Base-by-base conservation (phyloP, 1,139 yeast species). In the Wickerhamomyces sp. region DNA sequence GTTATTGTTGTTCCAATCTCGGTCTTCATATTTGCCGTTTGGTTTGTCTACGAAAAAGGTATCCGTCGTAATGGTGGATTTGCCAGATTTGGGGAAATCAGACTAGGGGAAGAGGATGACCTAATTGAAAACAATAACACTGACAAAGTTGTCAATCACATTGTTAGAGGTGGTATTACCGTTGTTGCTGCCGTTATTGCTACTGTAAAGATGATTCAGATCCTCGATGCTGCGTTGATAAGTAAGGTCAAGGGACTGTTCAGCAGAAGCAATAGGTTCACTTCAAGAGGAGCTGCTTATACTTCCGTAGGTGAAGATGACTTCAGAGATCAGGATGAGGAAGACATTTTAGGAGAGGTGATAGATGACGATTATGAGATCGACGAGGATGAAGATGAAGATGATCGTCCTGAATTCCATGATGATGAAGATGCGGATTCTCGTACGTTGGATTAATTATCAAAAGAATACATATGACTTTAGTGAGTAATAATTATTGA, bases 31-130 rank as follows among this genome's bases (percentile, higher is more conserved):
- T 72, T 69, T 39, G 76, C 84, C 6, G 72, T 80, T 1, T 83
- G 84, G 79, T 79, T 88, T 65, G 82, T 89, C 23, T 90, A 86
- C 65, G 93, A 87, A 50, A 78, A 81, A 56, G 95, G 95, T 23
- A 79, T 85, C 47, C 77, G 84, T 36, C 76, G 95, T 64, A 81
- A 85, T 62, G 90, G 93, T 43, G 90, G 95, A 8, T 82, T 87
- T 63, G 73, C 81, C 49, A 73, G 89, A 56, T 81, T 87, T 59
- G 96, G 97, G 14, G 95, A 86, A 63, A 91, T 91, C 47, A 73
- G 96, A 58, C 74, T 91, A 42, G 94, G 86, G 39, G 93, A 83
- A 46, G 90, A 82, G 39, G 88, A 83, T 45, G 68, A 65, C 23
- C 76, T 87, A 13, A 79, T 85, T 49, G 93, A 84, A 62, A 78